Percentiles rank a stretch among this genome's conserved stretches.
phyloP scores from a whole-genome alignment of 2,329 filamentous ascomycete genomes.

The Cadophora luteo-olivacea region DNA sequence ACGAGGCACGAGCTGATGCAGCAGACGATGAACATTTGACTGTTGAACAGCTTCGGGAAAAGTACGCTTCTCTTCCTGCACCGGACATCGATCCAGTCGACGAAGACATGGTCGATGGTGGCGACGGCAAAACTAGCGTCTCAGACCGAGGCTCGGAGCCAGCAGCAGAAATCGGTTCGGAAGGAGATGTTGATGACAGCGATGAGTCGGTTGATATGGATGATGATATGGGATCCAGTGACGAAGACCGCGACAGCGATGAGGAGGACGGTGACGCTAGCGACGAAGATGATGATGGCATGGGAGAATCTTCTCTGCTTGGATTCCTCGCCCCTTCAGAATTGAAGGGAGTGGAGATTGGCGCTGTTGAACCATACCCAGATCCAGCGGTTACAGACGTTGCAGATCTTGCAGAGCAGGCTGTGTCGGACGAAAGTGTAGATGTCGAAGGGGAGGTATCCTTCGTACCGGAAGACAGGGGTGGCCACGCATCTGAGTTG shows the following conservation, averaged over 20 bases:
- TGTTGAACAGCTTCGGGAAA: slow-evolving; percentile 70
- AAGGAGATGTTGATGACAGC: slow-evolving; percentile 52
- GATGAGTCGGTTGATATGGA: slow-evolving; percentile 75
- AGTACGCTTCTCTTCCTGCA: slow-evolving; percentile 70
- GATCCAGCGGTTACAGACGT: slow-evolving; percentile 38
- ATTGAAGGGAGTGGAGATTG: slow-evolving; percentile 44
- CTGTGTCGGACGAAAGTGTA: not conserved
- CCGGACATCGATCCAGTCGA: slow-evolving; percentile 42
- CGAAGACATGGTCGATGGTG: slow-evolving; percentile 38
- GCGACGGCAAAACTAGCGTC: slow-evolving; percentile 33
- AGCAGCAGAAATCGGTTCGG: slow-evolving; percentile 28
- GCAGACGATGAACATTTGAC: slow-evolving; percentile 69
- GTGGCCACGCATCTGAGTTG: not conserved
- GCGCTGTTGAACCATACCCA: slow-evolving; percentile 29
- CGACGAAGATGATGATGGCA: slow-evolving; percentile 42
- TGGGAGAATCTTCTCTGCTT: slow-evolving; percentile 33
- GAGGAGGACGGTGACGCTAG: slow-evolving; percentile 53
- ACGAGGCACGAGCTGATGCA: slow-evolving; percentile 56
- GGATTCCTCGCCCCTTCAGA: slow-evolving; percentile 45
- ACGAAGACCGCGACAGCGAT: slow-evolving; percentile 53
- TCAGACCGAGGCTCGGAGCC: slow-evolving; percentile 24
- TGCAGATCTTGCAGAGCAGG: slow-evolving; percentile 32
- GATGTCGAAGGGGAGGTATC: slow-evolving; percentile 8
- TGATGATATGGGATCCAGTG: slow-evolving; percentile 67
- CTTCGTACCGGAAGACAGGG: slow-evolving; percentile 3